phyloP scores from a whole-genome alignment of 2,329 filamentous ascomycete species.

The Fusarium euwallaceae region DNA sequence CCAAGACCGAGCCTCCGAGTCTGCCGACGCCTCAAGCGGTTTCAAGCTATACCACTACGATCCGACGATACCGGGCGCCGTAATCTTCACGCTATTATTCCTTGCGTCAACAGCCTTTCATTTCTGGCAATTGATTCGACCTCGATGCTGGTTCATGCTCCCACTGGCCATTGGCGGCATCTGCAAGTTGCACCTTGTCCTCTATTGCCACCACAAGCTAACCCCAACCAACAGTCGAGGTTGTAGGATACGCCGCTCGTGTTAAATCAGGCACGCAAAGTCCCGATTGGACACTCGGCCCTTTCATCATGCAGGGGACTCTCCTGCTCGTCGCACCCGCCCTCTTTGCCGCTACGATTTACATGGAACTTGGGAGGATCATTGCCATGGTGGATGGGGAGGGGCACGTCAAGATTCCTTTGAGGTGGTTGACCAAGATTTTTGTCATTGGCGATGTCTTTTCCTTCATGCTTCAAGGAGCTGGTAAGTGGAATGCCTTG shows the following conservation, averaged over 20 bases:
- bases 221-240: not conserved
- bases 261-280: not conserved
- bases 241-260: constrained; percentile 7
- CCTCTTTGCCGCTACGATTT: constrained; percentile 13
- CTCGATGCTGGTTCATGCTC: not conserved
- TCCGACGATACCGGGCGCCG: not conserved
- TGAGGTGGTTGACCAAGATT: constrained; percentile 34
- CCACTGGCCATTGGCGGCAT: not conserved
- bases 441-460: constrained; percentile 35
- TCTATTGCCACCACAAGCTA: not conserved
- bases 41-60: constrained; percentile 8
- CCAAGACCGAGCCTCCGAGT: not conserved
- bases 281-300: not conserved
- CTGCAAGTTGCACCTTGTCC: not conserved
- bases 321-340: constrained; percentile 15
- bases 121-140: not conserved
- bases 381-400: not conserved
- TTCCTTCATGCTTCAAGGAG: constrained; percentile 29
- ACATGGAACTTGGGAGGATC: constrained; percentile 7
- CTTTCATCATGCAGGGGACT: constrained; percentile 7
- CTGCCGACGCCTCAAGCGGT: not conserved
- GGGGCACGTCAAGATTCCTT: not conserved
- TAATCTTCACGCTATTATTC: not conserved
- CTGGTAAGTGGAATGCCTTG: not conserved
- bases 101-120: not conserved